Base-by-base conservation (phyloP, 1,284 basidiomycete species). In the Hemileia vastatrix region DNA sequence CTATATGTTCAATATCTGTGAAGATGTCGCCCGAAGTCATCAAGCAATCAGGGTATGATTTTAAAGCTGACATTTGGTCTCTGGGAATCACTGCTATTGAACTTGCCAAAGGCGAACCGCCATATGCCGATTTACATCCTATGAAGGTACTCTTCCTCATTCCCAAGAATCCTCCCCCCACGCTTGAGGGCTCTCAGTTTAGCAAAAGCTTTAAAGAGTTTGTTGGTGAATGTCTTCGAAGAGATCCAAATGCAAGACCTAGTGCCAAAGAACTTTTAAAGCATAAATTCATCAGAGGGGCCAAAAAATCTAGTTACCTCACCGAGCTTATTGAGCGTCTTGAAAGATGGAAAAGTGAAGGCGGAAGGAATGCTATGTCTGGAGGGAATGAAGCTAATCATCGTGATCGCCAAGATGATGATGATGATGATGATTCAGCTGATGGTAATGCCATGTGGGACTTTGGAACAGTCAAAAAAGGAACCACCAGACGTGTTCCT, bases 11-110 rank as follows among this genome's bases (percentile, higher is more conserved):
- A 4, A 18, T 31, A 44, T 90, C 90, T 1, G 94, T 93, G 74
- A 95, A 92, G 92, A 99, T 99, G 94, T 92, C 90, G 21, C 94
- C 94, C 5, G 94, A 99, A 76, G 94, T 98, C 21, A 97, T 99
- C 81, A 97, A 97, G 78, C 94, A 98, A 78, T 94, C 90, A 66
- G 95, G 95, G 6, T 99, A 99, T 77, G 94, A 97, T 73, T 88
- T 93, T 77, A 97, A 96, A 75, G 94, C 94, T 9, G 94, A 99
- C 76, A 96, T 99, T 55, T 76, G 75, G 75, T 73, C 71, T 40
- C 63, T 78, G 15, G 77, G 76, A 4, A 98, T 98, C 75, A 97
- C 94, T 3, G 90, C 92, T 9, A 96, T 98, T 70, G 94, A 99
- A 77, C 80, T 99, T 68, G 94, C 94, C 1, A 92, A 88, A 77